Evolutionary conservation across 148 eudicot genomes (phyloP).

Genomic region (Camellia granthamiana): DNA sequence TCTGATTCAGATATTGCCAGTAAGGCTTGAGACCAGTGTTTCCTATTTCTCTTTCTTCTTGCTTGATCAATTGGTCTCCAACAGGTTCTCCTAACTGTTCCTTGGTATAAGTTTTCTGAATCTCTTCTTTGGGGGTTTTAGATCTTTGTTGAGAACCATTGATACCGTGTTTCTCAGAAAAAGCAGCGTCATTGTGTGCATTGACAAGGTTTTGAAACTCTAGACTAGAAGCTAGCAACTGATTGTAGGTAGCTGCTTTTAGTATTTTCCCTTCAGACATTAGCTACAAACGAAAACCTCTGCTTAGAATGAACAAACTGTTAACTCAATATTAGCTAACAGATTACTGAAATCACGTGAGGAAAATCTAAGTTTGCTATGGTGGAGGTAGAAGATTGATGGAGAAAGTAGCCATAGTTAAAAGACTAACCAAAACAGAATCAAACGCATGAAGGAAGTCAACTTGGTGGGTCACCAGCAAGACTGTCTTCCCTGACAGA

Average conservation of each 20-base stretch:
- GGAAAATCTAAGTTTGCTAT: neutral
- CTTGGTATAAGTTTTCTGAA: constrained; percentile 8
- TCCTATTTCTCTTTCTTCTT: constrained; percentile 63
- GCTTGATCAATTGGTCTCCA: constrained; percentile 49
- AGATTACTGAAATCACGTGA: neutral
- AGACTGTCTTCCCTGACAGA: constrained; percentile 43
- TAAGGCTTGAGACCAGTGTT: constrained; percentile 52
- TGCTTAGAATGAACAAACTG: too few species aligned
- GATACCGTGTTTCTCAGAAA: constrained; percentile 1
- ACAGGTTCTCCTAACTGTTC: constrained; percentile 11
- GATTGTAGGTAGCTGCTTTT: constrained; percentile 31
- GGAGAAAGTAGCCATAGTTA: neutral
- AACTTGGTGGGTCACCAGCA: constrained; percentile 68
- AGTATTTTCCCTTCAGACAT: constrained; percentile 46
- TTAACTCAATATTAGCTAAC: too few species aligned
- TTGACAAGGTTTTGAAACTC: constrained; percentile 40
- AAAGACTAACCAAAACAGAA: constrained; percentile 40
- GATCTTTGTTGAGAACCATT: constrained; percentile 4
- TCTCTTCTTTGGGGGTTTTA: constrained; percentile 13
- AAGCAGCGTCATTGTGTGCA: constrained; percentile 25
- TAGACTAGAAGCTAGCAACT: constrained; percentile 29
- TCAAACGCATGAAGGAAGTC: constrained; percentile 60
- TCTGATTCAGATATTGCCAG: constrained; percentile 47
- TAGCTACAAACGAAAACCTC: constrained; percentile 20
- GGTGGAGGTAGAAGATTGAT: neutral